These are phyloP conservation scores for Zygosaccharomyces bisporus DNA, from an alignment of 805 yeast species.

Conservation along the genomic window DNA sequence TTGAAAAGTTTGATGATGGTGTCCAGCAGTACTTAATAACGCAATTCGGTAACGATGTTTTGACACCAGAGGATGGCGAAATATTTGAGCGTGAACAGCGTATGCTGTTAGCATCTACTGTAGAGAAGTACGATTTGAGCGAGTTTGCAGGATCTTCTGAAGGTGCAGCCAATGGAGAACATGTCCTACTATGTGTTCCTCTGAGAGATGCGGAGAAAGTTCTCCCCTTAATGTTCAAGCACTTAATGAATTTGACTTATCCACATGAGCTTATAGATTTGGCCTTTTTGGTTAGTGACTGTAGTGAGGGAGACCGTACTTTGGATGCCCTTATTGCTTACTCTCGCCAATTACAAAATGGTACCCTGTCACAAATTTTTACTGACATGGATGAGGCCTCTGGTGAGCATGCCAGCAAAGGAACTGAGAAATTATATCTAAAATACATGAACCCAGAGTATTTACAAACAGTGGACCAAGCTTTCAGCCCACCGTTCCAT, in stretches of 20 bases:
- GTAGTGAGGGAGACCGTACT: constrained; percentile 63
- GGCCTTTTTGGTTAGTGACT: constrained; percentile 77
- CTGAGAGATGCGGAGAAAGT: constrained; percentile 74
- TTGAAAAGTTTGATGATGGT: constrained; percentile 40
- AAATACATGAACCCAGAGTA: constrained; percentile 67
- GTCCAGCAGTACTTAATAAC: constrained; percentile 37
- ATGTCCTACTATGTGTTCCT: constrained; percentile 68
- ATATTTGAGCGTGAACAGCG: constrained; percentile 36
- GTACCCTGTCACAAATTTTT: constrained; percentile 49
- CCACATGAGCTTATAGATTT: constrained; percentile 76
- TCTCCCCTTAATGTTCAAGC: constrained; percentile 76
- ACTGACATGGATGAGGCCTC: constrained; percentile 40
- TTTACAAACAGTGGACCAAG: constrained; percentile 50
- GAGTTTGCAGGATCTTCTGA: constrained; percentile 51
- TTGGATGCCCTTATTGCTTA: constrained; percentile 61
- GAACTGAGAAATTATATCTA: constrained; percentile 60
- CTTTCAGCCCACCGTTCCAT: constrained; percentile 67
- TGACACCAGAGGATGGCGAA: constrained; percentile 31
- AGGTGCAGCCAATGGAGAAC: constrained; percentile 53
- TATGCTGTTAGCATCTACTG: constrained; percentile 43
- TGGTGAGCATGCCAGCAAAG: constrained; percentile 39
- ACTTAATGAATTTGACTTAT: constrained; percentile 81
- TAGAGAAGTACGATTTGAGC: constrained; percentile 59
- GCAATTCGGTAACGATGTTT: constrained; percentile 34
- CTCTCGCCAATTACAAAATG: constrained; percentile 65